Conservation (phyloP, 192 early-diverging fungal genomes). For the Funneliformis mosseae region DNA sequence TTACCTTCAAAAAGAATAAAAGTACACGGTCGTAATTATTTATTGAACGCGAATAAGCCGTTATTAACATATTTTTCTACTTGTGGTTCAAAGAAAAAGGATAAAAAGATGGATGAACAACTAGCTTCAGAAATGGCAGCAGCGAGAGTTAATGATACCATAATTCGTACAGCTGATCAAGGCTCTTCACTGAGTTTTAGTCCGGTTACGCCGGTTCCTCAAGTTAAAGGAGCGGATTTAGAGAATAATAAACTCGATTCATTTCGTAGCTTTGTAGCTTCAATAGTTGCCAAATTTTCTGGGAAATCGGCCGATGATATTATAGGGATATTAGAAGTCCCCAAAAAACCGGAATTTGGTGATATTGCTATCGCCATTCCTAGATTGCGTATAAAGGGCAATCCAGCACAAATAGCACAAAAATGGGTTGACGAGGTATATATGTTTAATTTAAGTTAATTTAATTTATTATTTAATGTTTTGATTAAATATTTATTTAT, state of each 20-base stretch:
- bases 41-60: neutral
- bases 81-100: too few relatives aligned
- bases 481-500: neutral
- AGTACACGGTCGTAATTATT: constrained; percentile 32
- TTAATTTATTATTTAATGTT: neutral
- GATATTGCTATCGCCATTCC: constrained; percentile 74
- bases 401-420: constrained; percentile 66
- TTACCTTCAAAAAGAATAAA: neutral
- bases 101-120: too few relatives aligned
- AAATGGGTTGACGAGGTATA: constrained; percentile 60
- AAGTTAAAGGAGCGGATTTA: constrained; percentile 50
- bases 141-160: too few relatives aligned
- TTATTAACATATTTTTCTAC: neutral
- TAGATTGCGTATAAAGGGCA: constrained; percentile 67
- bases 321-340: constrained; percentile 59
- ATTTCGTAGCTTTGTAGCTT: constrained; percentile 67
- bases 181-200: neutral
- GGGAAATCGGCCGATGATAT: constrained; percentile 48
- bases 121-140: too few relatives aligned
- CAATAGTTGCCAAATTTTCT: constrained; percentile 58
- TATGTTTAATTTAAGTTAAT: neutral
- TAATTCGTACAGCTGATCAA: too few relatives aligned
- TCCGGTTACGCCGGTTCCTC: constrained; percentile 6
- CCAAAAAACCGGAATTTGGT: constrained; percentile 62
- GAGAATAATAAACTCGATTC: constrained; percentile 57